These are phyloP conservation scores for Alternaria ventricosa DNA, from an alignment of 2,329 filamentous ascomycete species.

Conservation along the genomic window DNA sequence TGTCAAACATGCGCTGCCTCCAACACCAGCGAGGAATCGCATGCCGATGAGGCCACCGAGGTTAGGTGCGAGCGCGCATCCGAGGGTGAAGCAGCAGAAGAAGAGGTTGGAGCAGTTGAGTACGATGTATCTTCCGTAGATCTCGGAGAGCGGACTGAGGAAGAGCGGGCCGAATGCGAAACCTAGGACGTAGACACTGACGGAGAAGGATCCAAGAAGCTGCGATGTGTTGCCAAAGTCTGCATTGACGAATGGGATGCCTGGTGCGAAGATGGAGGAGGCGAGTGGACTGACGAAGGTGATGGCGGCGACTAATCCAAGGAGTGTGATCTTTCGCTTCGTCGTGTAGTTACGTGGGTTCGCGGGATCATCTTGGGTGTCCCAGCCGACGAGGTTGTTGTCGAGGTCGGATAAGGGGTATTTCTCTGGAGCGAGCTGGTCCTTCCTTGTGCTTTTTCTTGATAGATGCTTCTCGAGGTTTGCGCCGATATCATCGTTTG, in stretches of 20 bases:
- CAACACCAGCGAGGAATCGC: slow-evolving; percentile 24
- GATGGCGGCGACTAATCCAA: slow-evolving; percentile 38
- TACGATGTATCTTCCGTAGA: slow-evolving; percentile 43
- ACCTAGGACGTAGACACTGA: slow-evolving; percentile 47
- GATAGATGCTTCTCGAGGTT: slow-evolving; percentile 42
- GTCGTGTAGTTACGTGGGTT: slow-evolving; percentile 45
- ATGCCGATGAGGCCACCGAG: slow-evolving; percentile 43
- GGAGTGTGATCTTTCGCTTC: slow-evolving; percentile 34
- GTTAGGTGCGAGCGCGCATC: slow-evolving; percentile 48
- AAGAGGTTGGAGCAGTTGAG: slow-evolving; percentile 52
- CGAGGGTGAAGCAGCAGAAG: slow-evolving; percentile 60
- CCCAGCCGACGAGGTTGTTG: slow-evolving; percentile 46
- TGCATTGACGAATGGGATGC: slow-evolving; percentile 36
- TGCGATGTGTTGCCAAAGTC: slow-evolving; percentile 43
- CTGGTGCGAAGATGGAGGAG: slow-evolving; percentile 47
- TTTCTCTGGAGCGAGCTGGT: slow-evolving; percentile 32
- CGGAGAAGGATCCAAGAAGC: slow-evolving; percentile 38
- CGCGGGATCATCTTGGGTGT: slow-evolving; percentile 39
- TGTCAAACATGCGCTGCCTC: slow-evolving; percentile 42
- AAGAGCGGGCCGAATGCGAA: slow-evolving; percentile 43
- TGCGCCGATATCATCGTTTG: slow-evolving; percentile 24
- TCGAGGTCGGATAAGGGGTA: slow-evolving; percentile 44
- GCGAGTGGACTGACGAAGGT: slow-evolving; percentile 45
- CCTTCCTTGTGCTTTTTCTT: slow-evolving; percentile 38
- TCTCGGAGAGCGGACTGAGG: slow-evolving; percentile 43